phyloP scores from a whole-genome alignment of 345 rosid genomes.

The Melaleuca alternifolia region DNA sequence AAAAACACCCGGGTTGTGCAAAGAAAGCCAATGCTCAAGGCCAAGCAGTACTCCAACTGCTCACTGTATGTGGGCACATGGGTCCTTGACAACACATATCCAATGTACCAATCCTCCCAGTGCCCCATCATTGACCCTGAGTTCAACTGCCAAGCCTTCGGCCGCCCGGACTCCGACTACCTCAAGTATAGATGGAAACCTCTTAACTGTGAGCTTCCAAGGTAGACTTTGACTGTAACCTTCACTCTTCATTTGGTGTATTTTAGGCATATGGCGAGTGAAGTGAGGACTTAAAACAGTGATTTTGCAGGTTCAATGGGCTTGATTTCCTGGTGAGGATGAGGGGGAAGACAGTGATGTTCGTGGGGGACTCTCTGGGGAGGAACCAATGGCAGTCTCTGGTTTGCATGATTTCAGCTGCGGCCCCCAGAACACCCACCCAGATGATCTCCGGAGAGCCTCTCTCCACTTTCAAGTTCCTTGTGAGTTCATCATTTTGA shows the following conservation, averaged over 20 bases:
- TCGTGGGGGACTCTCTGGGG: constrained; percentile 93
- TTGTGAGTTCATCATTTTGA: constrained; percentile 16
- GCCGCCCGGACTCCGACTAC: constrained; percentile 10
- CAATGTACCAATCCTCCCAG: constrained; percentile 5
- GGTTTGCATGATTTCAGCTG: constrained; percentile 63
- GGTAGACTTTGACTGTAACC: background rate
- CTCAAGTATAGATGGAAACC: constrained; percentile 10
- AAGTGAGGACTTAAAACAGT: background rate
- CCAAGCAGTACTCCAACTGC: background rate
- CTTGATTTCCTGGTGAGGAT: constrained; percentile 48
- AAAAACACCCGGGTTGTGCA: background rate
- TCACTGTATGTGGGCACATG: constrained; percentile 3
- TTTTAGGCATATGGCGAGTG: background rate
- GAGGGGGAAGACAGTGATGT: constrained; percentile 72
- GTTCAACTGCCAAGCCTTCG: constrained; percentile 12
- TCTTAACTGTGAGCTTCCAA: constrained; percentile 6
- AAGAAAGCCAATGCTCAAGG: background rate
- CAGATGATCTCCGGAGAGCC: constrained; percentile 49
- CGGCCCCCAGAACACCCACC: constrained; percentile 37
- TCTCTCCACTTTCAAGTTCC: constrained; percentile 66
- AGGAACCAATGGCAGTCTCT: constrained; percentile 90
- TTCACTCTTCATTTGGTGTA: fast-evolving
- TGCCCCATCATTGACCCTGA: constrained; percentile 9
- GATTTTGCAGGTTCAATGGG: constrained; percentile 51
- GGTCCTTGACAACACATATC: constrained; percentile 7